These are phyloP conservation scores for Aureobasidium lini DNA, from an alignment of 2,329 filamentous ascomycete species.

Conservation along the genomic window DNA sequence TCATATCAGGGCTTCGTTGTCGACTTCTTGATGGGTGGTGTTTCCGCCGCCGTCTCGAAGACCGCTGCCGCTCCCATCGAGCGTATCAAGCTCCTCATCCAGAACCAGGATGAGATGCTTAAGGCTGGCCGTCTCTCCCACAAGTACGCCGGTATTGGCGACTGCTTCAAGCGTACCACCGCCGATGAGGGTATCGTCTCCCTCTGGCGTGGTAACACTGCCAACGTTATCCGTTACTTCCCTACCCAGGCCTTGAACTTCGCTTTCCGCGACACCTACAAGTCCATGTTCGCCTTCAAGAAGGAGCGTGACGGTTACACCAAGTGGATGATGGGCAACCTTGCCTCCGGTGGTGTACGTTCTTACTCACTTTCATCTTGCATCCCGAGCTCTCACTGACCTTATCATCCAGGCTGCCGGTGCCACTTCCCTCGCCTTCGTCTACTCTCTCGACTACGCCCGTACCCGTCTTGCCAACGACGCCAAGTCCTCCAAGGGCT, in stretches of 20 bases:
- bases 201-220: constrained; percentile 99
- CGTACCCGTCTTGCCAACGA: constrained; percentile 99
- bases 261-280: constrained; percentile 99
- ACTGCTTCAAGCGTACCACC: constrained; percentile 92
- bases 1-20: constrained; percentile 74
- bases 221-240: constrained; percentile 99
- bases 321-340: constrained; percentile 99
- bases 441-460: constrained; percentile 99
- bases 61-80: constrained; percentile 99
- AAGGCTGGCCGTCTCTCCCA: constrained; percentile 96
- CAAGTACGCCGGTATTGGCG: constrained; percentile 87
- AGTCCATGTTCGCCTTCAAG: constrained; percentile 99
- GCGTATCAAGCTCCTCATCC: constrained; percentile 99
- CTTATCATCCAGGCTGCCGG: constrained; percentile 64
- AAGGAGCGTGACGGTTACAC: constrained; percentile 98
- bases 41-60: constrained; percentile 99
- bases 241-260: constrained; percentile 99
- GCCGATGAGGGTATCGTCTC: constrained; percentile 88
- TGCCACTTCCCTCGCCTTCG: constrained; percentile 99
- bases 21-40: constrained; percentile 99
- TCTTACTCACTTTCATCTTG: constrained; percentile 5
- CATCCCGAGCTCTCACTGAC: not conserved
- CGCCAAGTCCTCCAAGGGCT: constrained; percentile 82
- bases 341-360: constrained; percentile 98
- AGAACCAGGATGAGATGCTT: constrained; percentile 99